These are phyloP conservation scores for Ogataea neopini DNA, from an alignment of 805 yeast genomes.

Conservation along the genomic window DNA sequence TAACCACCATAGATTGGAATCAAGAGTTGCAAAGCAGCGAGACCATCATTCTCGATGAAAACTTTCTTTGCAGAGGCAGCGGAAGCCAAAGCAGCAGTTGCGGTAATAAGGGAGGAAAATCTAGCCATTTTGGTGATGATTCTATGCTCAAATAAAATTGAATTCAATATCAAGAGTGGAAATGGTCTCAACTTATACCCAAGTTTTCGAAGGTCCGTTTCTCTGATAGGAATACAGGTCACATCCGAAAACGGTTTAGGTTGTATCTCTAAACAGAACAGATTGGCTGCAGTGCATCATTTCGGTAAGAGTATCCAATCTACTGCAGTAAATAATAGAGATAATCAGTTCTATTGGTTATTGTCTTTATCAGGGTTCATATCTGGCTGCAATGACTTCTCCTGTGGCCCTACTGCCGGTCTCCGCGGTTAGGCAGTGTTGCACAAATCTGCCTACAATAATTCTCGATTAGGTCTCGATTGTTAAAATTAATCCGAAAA, in stretches of 20 bases:
- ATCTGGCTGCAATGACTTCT: neutral
- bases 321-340: neutral
- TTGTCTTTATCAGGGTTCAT: neutral
- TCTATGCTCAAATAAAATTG: neutral
- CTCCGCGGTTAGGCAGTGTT: neutral
- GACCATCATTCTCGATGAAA: slow-evolving; percentile 45
- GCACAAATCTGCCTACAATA: neutral
- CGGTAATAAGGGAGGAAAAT: slow-evolving; percentile 3
- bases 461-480: neutral
- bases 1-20: slow-evolving; percentile 42
- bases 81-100: slow-evolving; percentile 4
- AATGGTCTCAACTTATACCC: neutral
- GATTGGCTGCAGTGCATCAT: neutral
- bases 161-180: neutral
- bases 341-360: neutral
- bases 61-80: slow-evolving; percentile 32
- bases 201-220: neutral
- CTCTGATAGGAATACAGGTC: neutral
- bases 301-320: neutral
- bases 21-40: slow-evolving; percentile 38
- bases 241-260: neutral
- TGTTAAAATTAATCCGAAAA: neutral
- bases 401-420: neutral
- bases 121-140: slow-evolving; percentile 1
- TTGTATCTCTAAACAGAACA: neutral